phyloP scores from a whole-genome alignment of 305 asterid species.

The Ilex paraguariensis region DNA sequence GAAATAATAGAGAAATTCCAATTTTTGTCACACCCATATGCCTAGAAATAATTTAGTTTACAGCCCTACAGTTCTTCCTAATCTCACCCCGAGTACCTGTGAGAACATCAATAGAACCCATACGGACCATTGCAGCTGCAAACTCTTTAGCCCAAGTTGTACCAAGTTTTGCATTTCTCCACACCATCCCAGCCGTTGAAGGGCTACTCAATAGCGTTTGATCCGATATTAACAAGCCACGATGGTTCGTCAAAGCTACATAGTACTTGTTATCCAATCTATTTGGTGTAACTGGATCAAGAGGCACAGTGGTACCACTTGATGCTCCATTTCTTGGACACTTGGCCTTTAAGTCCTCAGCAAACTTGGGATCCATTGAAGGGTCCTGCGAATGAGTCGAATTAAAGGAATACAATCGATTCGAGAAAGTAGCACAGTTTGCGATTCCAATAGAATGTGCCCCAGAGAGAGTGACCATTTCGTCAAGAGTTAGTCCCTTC shows the following conservation, averaged over 20 bases:
- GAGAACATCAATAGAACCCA: constrained; percentile 14
- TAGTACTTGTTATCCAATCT: constrained; percentile 30
- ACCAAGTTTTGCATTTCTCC: constrained; percentile 15
- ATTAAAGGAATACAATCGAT: constrained; percentile 21
- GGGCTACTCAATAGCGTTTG: constrained; percentile 18
- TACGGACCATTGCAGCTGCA: constrained; percentile 25
- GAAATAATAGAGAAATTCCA: too few relatives aligned
- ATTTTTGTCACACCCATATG: too few relatives aligned
- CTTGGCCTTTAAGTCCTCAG: constrained; percentile 12
- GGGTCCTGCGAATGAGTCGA: constrained; percentile 29
- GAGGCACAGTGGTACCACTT: constrained; percentile 14
- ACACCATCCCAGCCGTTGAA: constrained; percentile 18
- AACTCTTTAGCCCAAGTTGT: constrained; percentile 19
- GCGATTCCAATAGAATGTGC: constrained; percentile 48
- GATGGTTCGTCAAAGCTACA: constrained; percentile 5
- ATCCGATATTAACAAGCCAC: constrained; percentile 25
- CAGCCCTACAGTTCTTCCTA: constrained; percentile 29
- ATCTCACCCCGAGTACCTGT: not conserved
- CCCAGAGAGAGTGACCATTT: constrained; percentile 62
- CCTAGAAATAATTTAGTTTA: constrained; percentile 5
- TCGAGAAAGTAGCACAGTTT: constrained; percentile 27
- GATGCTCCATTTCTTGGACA: constrained; percentile 12
- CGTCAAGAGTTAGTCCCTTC: constrained; percentile 42
- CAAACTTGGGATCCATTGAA: constrained; percentile 25
- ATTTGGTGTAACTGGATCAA: constrained; percentile 25